Percentiles rank a stretch among this genome's conserved stretches.
phyloP scores from a whole-genome alignment of 768 basidiomycete species.

The Psilocybe sp. region DNA sequence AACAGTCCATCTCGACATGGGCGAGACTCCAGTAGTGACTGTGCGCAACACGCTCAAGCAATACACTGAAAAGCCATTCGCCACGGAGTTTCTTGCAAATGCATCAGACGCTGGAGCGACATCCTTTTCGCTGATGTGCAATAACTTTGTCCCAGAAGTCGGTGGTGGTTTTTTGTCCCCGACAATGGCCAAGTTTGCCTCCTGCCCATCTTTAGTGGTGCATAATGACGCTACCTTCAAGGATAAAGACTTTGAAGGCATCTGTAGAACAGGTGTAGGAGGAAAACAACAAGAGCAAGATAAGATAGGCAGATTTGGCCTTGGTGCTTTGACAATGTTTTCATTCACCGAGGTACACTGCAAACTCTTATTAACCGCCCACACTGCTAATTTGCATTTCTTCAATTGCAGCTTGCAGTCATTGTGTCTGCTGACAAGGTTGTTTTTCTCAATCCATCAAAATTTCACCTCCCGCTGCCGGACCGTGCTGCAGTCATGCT shows the following conservation, averaged over 20 bases:
- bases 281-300: slow-evolving; percentile 35
- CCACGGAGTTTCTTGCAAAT: slow-evolving; percentile 53
- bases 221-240: slow-evolving; percentile 43
- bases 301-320: slow-evolving; percentile 50
- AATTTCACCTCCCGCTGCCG: slow-evolving; percentile 33
- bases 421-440: slow-evolving; percentile 29
- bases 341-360: slow-evolving; percentile 46
- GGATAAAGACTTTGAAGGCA: slow-evolving; percentile 42
- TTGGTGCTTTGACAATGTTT: slow-evolving; percentile 51
- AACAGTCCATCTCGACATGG: slow-evolving; percentile 35
- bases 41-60: slow-evolving; percentile 39
- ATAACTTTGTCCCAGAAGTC: slow-evolving; percentile 17
- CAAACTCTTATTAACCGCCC: not conserved
- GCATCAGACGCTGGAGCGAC: slow-evolving; percentile 48
- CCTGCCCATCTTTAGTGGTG: slow-evolving; percentile 37
- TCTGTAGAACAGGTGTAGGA: slow-evolving; percentile 41
- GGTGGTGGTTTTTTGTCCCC: slow-evolving; percentile 22
- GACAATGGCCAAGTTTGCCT: slow-evolving; percentile 31
- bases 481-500: slow-evolving; percentile 28
- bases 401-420: slow-evolving; percentile 24
- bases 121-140: slow-evolving; percentile 38
- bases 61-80: slow-evolving; percentile 40
- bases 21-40: slow-evolving; percentile 37
- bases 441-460: slow-evolving; percentile 45
- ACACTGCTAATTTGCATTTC: not conserved